These are phyloP conservation scores for Aegle marmelos DNA, from an alignment of 345 rosid species.

Conservation along the genomic window DNA sequence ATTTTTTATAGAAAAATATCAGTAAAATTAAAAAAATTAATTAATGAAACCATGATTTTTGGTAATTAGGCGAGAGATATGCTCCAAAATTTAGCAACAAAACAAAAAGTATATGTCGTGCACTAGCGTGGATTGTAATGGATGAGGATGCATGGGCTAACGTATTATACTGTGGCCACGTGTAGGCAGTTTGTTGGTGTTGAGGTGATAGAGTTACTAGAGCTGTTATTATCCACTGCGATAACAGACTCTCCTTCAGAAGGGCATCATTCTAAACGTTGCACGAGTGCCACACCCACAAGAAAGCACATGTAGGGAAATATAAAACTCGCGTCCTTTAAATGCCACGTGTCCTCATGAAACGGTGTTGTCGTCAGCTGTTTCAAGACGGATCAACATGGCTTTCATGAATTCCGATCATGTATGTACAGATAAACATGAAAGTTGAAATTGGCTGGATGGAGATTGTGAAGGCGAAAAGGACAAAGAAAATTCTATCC, in stretches of 20 bases:
- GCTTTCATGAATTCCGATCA: background rate
- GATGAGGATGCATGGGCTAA: background rate
- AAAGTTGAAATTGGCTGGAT: too few relatives aligned
- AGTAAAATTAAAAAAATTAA: too few relatives aligned
- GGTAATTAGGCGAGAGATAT: background rate
- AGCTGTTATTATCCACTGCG: slow-evolving; percentile 12
- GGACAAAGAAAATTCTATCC: background rate
- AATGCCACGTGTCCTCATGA: background rate
- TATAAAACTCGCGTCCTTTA: background rate
- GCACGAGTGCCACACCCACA: background rate
- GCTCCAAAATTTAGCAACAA: background rate
- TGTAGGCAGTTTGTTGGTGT: background rate
- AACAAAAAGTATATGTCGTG: background rate
- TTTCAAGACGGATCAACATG: background rate
- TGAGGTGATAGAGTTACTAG: background rate
- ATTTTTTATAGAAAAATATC: too few relatives aligned
- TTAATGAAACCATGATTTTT: background rate
- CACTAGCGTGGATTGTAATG: background rate
- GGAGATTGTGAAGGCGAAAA: too few relatives aligned
- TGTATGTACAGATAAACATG: background rate
- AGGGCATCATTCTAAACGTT: background rate
- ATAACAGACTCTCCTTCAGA: slow-evolving; percentile 15
- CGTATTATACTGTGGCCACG: background rate
- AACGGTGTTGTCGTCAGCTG: background rate
- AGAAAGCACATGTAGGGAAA: background rate